These are phyloP conservation scores for Alternaria gansuensis DNA, from an alignment of 2,329 filamentous ascomycete genomes.

Conservation along the genomic window DNA sequence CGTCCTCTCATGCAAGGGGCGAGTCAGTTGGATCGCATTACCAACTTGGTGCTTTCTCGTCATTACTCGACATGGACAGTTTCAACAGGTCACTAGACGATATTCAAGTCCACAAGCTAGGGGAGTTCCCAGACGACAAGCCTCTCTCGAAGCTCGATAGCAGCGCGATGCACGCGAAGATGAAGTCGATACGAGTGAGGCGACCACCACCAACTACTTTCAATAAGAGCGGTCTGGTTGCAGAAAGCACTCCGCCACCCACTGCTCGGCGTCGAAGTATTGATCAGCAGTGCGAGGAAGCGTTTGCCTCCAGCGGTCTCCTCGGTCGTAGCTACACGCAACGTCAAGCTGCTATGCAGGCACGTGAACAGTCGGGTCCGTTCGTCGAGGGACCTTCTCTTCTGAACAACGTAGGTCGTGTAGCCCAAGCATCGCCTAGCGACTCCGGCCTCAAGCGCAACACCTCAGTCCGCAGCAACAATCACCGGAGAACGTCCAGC, in stretches of 20 bases:
- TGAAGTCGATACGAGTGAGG: slow-evolving; percentile 51
- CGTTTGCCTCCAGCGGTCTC: slow-evolving; percentile 59
- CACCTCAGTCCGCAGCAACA: slow-evolving; percentile 45
- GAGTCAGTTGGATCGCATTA: slow-evolving; percentile 63
- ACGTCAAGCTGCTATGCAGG: slow-evolving; percentile 52
- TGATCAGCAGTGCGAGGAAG: slow-evolving; percentile 44
- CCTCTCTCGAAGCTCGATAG: slow-evolving; percentile 38
- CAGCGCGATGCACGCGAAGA: slow-evolving; percentile 46
- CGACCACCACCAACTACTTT: slow-evolving; percentile 49
- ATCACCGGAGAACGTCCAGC: slow-evolving; percentile 45
- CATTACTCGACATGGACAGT: slow-evolving; percentile 70
- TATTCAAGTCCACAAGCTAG: slow-evolving; percentile 35
- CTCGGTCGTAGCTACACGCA: slow-evolving; percentile 62
- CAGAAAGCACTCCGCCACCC: slow-evolving; percentile 30
- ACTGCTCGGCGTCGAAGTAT: slow-evolving; percentile 32
- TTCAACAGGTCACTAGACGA: slow-evolving; percentile 59
- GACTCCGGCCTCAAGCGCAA: slow-evolving; percentile 43
- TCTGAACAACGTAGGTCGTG: slow-evolving; percentile 57
- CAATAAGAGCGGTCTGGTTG: slow-evolving; percentile 29
- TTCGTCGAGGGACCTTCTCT: slow-evolving; percentile 68
- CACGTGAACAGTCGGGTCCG: slow-evolving; percentile 54
- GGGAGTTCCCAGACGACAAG: slow-evolving; percentile 41
- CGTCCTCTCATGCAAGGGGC: slow-evolving; percentile 40
- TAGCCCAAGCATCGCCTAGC: slow-evolving; percentile 38
- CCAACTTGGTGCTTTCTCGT: slow-evolving; percentile 71